These are phyloP conservation scores for Irineochytrium annulatum DNA, from an alignment of 192 early-diverging fungal genomes.

Conservation along the genomic window DNA sequence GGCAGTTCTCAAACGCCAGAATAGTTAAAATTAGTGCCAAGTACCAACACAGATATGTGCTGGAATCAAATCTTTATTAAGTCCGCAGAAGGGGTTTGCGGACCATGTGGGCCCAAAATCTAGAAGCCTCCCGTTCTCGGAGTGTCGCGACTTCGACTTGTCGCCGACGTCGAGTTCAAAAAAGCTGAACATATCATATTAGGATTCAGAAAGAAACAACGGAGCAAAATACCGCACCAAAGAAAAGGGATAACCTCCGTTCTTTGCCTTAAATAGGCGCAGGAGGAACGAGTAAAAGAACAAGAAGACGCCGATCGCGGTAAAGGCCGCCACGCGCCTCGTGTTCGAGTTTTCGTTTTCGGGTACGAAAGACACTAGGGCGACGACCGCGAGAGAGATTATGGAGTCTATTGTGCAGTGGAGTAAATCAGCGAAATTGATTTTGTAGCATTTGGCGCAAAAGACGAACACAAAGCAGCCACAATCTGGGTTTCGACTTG, in stretches of 20 bases:
- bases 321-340: constrained; percentile 58
- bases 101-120: no score
- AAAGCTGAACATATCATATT: no score
- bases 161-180: no score
- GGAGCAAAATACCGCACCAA: no score
- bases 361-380: constrained; percentile 51
- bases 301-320: constrained; percentile 60
- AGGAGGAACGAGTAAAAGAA: constrained; percentile 62
- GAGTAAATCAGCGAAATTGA: background rate
- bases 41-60: no score
- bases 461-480: constrained; percentile 61
- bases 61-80: no score
- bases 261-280: constrained; percentile 66
- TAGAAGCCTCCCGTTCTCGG: no score
- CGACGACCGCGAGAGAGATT: constrained; percentile 49
- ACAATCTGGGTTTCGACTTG: constrained; percentile 70
- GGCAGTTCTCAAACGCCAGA: no score
- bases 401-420: constrained; percentile 62
- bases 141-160: no score
- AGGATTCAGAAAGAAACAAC: no score
- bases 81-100: no score
- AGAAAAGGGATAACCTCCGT: constrained; percentile 65
- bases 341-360: constrained; percentile 45
- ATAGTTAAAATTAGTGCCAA: no score
- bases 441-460: background rate